Conservation (phyloP, 441 rosid species). For the Hypseocharis bilobata region DNA sequence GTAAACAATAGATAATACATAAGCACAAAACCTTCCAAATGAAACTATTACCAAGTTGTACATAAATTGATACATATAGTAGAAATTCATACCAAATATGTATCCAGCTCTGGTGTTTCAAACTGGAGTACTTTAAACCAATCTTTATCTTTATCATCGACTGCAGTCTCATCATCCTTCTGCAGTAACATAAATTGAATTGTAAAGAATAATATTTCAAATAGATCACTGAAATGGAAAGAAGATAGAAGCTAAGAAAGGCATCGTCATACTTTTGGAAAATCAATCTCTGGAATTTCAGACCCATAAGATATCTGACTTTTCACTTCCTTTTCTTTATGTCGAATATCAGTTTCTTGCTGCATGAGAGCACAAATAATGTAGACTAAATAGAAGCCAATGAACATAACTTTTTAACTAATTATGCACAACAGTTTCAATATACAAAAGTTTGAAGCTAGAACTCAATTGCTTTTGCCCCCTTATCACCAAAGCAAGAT, state of each 20-base stretch:
- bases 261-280: constrained; percentile 12
- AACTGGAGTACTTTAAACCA: constrained; percentile 33
- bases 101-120: constrained; percentile 56
- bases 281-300: constrained; percentile 26
- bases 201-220: background rate
- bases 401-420: background rate
- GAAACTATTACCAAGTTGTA: background rate
- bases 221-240: constrained; percentile 2
- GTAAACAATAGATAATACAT: background rate
- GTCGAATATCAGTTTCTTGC: constrained; percentile 21
- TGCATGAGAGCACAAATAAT: constrained; percentile 21
- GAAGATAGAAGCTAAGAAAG: constrained; percentile 10
- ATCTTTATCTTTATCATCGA: constrained; percentile 25
- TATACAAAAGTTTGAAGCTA: background rate
- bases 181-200: constrained; percentile 28
- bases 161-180: constrained; percentile 29
- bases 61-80: background rate
- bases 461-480: background rate
- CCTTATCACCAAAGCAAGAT: background rate
- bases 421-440: background rate
- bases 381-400: background rate
- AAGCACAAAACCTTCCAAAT: constrained; percentile 8
- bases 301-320: constrained; percentile 14
- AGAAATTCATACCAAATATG: constrained; percentile 37
- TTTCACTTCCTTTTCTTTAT: constrained; percentile 24